Evolutionary conservation across 2,329 filamentous ascomycete genomes (phyloP).

Genomic region (Pseudopyrenochaeta lycopersici): DNA sequence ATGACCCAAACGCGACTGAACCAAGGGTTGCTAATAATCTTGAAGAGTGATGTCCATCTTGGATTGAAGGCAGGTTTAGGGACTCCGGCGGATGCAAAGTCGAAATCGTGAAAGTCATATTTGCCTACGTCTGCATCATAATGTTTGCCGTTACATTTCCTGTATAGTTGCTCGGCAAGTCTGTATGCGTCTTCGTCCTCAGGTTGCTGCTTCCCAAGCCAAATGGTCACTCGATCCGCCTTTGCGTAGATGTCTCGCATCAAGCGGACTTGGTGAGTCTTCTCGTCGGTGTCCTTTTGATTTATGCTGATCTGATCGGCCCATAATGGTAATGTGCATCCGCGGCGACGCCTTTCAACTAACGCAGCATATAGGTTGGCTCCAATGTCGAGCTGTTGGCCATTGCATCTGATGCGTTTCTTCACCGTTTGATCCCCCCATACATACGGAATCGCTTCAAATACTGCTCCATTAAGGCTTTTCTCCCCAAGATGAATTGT

Average conservation of each 20-base stretch:
- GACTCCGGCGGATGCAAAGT: background rate
- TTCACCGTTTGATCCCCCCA: conserved; percentile 10
- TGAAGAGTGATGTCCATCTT: conserved; percentile 4
- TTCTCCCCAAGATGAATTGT: too few relatives aligned
- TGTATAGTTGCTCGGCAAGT: background rate
- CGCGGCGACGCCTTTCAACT: conserved; percentile 4
- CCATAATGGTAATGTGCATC: conserved; percentile 5
- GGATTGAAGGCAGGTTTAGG: background rate
- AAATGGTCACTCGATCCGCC: conserved; percentile 14
- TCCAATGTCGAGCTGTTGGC: conserved; percentile 7
- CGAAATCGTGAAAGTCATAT: background rate
- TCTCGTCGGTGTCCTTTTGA: conserved; percentile 11
- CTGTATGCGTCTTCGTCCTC: background rate
- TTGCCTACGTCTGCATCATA: background rate
- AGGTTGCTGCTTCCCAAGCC: conserved; percentile 11
- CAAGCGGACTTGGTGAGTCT: conserved; percentile 14
- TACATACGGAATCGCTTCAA: conserved; percentile 17
- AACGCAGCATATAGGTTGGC: conserved; percentile 11
- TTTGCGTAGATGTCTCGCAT: conserved; percentile 19
- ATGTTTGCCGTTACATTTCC: background rate
- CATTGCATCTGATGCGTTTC: conserved; percentile 8
- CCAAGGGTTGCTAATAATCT: conserved; percentile 11
- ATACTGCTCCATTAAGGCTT: conserved; percentile 4
- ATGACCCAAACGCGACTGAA: conserved; percentile 14
- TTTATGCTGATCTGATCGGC: conserved; percentile 15